These are phyloP conservation scores for Antitrichia curtipendula DNA, from an alignment of 225 moss, liverwort and hornwort genomes.

Conservation along the genomic window DNA sequence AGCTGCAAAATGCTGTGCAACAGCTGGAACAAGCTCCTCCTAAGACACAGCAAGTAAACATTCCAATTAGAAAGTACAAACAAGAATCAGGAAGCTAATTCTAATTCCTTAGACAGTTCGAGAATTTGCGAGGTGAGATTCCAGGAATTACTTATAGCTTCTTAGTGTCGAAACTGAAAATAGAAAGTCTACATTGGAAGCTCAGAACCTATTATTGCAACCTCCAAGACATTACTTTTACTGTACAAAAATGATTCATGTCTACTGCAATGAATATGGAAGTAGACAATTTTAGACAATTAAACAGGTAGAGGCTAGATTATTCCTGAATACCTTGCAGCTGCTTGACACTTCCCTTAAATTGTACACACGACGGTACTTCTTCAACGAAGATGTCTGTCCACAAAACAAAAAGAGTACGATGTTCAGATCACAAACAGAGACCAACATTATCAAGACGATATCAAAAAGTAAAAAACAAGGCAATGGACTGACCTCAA, in stretches of 20 bases:
- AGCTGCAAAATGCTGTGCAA: conserved; percentile 89
- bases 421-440: neutral
- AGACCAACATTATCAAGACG: neutral
- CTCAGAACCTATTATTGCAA: neutral
- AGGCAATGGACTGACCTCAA: conserved; percentile 39
- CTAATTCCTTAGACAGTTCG: neutral
- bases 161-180: neutral
- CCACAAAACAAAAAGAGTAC: neutral
- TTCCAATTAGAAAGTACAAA: neutral
- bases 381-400: conserved; percentile 89
- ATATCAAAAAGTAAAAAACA: too few relatives aligned
- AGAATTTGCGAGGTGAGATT: neutral
- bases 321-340: conserved; percentile 60
- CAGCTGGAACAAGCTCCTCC: conserved; percentile 97
- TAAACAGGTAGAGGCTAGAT: neutral
- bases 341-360: conserved; percentile 80
- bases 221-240: neutral
- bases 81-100: neutral
- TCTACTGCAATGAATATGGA: too few relatives aligned
- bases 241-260: neutral
- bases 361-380: conserved; percentile 93
- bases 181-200: neutral
- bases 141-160: too few relatives aligned
- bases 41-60: neutral
- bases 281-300: neutral